Evolutionary conservation across 2,329 filamentous ascomycete genomes (phyloP), one percentile per base, ranked within the genome.

Genomic region (Stachybotrys chartarum): DNA sequence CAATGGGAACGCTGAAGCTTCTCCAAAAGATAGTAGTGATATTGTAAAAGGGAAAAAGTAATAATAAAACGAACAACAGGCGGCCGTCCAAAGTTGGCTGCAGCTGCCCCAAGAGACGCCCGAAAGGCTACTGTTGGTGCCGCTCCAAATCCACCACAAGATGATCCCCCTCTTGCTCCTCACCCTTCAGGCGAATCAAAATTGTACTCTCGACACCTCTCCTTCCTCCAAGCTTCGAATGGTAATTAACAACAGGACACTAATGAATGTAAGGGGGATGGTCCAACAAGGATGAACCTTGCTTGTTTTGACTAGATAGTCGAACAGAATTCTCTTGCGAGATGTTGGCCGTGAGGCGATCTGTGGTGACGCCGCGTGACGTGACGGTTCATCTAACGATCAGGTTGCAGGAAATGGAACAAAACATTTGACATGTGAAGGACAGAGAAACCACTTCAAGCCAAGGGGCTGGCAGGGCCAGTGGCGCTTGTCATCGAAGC

Each of bases 271-370:
- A 42, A 42, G 35, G 35, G 35, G 35, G 35, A 3, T 42, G 8
- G 35, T 42, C 35, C 35, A 42, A 42, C 35, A 10, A 42, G 35
- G 35, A 42, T 42, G 35, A 42, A 42, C 35, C 35, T 42, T 42
- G 3, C 35, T 10, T 42, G 35, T 14, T 42, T 42, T 10, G 14
- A 24, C 24, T 24, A 24, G 24, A 42, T 14, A 42, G 35, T 10
- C 10, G 14, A 42, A 48, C n/a, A 30, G 50, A 30, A 54, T 48
- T 30, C 51, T 48, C 54, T 55, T 47, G 53, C 52, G 49, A 51
- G 35, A 47, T 14, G 46, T 55, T 32, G 53, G 30, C 53, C 39
- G 49, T 51, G 49, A 14, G 30, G 30, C 46, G n/a, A 24, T 18
- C 8, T 10, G 24, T 24, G 24, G 24, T 24, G 24, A 24, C 24